Evolutionary conservation across 495 filamentous ascomycete genomes (phyloP), one percentile per base, ranked within the genome.

Genomic region (Daldinia caldariorum): DNA sequence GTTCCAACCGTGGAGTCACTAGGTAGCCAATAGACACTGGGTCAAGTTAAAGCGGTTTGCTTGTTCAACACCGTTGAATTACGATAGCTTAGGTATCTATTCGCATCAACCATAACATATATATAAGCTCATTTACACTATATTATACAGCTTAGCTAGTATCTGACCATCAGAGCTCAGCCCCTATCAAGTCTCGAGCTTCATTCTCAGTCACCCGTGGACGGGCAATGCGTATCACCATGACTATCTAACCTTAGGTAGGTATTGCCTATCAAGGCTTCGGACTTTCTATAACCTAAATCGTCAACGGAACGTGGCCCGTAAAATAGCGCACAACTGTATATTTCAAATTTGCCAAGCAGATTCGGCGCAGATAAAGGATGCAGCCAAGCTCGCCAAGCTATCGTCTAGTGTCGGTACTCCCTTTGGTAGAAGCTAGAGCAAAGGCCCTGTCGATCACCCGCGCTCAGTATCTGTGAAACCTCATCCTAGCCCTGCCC

Each of bases 381-480:
- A 67, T 72, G 69, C 57, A 64, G 69, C 69, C 63, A 72, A 68
- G 69, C 18, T 64, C 45, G 64, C 69, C 60, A 64, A 67, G 59
- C 55, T 16, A 18, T 10, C n/a, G 6, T 63, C 63, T 67, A 67
- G 53, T 49, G 59, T 58, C 64, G 69, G 69, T 50, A 72, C 55
- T 72, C 47, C 34, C 32, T 58, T 37, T 61, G 63, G 26, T 51
- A 37, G 32, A 63, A 35, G 35, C 60, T 64, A 64, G 43, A 62
- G 55, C 55, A 55, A 55, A 38, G 69, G 54, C 64, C 64, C 64
- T 67, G 69, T 72, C 69, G 69, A 72, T 72, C 69, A 72, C 64
- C 69, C 69, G 69, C 38, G 47, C 20, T 29, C 57, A 41, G n/a
- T 39, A 54, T 57, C 60, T 58, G 60, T 64, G 60, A 72, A 43